Conservation (phyloP, 306 rosid genomes). For the Delonix regia region DNA sequence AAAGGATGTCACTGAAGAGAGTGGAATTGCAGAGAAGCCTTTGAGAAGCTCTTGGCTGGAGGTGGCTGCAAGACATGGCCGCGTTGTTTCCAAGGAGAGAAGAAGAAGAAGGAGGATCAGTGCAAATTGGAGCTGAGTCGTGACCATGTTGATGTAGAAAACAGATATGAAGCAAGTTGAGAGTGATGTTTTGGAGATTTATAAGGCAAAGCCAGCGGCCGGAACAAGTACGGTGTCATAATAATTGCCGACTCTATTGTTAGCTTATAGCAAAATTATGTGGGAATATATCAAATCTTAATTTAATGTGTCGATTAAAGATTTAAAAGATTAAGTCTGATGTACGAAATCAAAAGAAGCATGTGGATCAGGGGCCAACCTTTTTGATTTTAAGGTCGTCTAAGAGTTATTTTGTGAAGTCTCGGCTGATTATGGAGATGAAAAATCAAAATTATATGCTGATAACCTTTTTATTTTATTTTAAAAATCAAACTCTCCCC, state of each 20-base stretch:
- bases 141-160: slow-evolving; percentile 44
- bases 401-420: not conserved
- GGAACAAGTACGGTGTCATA: not conserved
- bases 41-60: slow-evolving; percentile 40
- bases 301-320: not conserved
- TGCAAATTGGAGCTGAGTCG: slow-evolving; percentile 24
- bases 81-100: slow-evolving; percentile 15
- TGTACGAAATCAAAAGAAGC: not conserved
- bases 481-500: not conserved
- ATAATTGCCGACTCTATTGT: not conserved
- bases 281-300: not conserved
- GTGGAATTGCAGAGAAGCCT: slow-evolving; percentile 63
- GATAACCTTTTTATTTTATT: too few species aligned
- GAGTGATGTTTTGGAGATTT: slow-evolving; percentile 20
- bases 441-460: not conserved
- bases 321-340: not conserved
- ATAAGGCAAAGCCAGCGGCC: not conserved
- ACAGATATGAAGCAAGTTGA: not conserved
- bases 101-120: not conserved
- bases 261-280: not conserved
- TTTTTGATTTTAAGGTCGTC: not conserved
- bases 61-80: slow-evolving; percentile 25
- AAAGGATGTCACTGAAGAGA: slow-evolving; percentile 54
- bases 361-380: slow-evolving; percentile 9
- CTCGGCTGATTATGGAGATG: not conserved